A percentile compares a stretch with the other conserved stretches of the same genome.
Evolutionary conservation across 352 stramenopile genomes (phyloP).

Genomic region (Pseudoperonospora humuli): DNA sequence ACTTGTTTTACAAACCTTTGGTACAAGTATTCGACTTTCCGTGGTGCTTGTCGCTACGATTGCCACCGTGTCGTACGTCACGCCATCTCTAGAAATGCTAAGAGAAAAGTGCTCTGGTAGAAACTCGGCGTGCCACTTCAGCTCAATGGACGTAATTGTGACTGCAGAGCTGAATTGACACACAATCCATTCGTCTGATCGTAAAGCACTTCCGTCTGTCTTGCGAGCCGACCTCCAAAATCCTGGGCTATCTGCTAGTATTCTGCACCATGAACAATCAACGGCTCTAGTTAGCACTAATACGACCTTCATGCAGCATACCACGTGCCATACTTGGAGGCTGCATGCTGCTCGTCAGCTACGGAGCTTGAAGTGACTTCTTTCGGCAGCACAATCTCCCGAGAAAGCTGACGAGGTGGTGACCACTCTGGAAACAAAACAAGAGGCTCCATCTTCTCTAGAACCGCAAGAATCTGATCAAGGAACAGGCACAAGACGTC

Average conservation of each 20-base stretch:
- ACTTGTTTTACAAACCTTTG: constrained; percentile 27
- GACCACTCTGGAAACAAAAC: constrained; percentile 75
- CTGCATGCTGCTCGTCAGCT: constrained; percentile 47
- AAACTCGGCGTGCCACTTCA: constrained; percentile 41
- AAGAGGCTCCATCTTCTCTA: constrained; percentile 56
- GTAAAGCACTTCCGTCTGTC: constrained; percentile 6
- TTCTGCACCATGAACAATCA: constrained; percentile 11
- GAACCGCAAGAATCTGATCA: constrained; percentile 47
- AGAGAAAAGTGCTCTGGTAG: constrained; percentile 36
- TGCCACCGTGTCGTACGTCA: constrained; percentile 39
- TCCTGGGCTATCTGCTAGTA: constrained; percentile 25
- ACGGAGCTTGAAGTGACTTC: constrained; percentile 52
- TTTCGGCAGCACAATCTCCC: constrained; percentile 27
- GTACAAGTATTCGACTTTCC: constrained; percentile 32
- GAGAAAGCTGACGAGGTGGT: constrained; percentile 48
- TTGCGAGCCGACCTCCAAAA: constrained; percentile 43
- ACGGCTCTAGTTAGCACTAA: neutral
- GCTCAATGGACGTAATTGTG: constrained; percentile 34
- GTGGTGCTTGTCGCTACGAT: constrained; percentile 26
- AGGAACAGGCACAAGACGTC: neutral
- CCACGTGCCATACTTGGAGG: constrained; percentile 29
- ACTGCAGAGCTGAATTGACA: constrained; percentile 42
- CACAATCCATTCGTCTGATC: constrained; percentile 39
- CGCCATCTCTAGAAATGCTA: constrained; percentile 36
- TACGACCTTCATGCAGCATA: neutral